These are phyloP conservation scores for Ruellia speciosa DNA, from an alignment of 305 asterid genomes.

Conservation along the genomic window DNA sequence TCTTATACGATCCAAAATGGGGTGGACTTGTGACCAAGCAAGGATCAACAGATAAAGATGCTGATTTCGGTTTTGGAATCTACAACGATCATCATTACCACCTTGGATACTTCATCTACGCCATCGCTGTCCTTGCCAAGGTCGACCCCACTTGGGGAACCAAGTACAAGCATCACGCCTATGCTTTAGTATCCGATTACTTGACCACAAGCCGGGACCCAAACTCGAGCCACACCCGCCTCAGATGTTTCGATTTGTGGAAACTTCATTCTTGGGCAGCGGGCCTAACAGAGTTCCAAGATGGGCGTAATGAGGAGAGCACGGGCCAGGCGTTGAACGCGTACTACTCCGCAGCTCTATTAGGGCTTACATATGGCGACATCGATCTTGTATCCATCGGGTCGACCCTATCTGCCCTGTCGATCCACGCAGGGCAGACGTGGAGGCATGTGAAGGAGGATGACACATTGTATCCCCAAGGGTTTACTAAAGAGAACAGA, in stretches of 20 bases:
- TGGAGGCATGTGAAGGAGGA: constrained; percentile 77
- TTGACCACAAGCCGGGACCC: constrained; percentile 51
- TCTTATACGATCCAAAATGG: constrained; percentile 66
- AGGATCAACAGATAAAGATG: constrained; percentile 66
- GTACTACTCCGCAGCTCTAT: constrained; percentile 70
- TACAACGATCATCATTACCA: constrained; percentile 86
- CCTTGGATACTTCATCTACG: constrained; percentile 71
- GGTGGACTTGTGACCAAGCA: constrained; percentile 77
- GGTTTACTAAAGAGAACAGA: constrained; percentile 52
- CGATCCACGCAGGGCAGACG: constrained; percentile 58
- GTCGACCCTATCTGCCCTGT: constrained; percentile 56
- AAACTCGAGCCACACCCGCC: constrained; percentile 47
- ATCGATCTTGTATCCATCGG: constrained; percentile 63
- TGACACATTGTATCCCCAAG: constrained; percentile 39
- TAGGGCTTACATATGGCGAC: constrained; percentile 83
- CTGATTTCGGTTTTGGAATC: constrained; percentile 80
- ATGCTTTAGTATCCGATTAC: constrained; percentile 64
- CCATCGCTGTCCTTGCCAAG: constrained; percentile 73
- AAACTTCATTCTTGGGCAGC: constrained; percentile 85
- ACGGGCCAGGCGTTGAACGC: constrained; percentile 83
- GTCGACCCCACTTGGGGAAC: constrained; percentile 75
- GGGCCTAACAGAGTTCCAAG: constrained; percentile 73
- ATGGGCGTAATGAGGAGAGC: constrained; percentile 83
- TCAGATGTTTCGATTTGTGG: constrained; percentile 74
- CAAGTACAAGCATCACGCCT: constrained; percentile 54